Percentiles rank a stretch among this genome's conserved stretches.
Evolutionary conservation across 108 stramenopile species (phyloP).

Genomic region (Epipyxis sp.): DNA sequence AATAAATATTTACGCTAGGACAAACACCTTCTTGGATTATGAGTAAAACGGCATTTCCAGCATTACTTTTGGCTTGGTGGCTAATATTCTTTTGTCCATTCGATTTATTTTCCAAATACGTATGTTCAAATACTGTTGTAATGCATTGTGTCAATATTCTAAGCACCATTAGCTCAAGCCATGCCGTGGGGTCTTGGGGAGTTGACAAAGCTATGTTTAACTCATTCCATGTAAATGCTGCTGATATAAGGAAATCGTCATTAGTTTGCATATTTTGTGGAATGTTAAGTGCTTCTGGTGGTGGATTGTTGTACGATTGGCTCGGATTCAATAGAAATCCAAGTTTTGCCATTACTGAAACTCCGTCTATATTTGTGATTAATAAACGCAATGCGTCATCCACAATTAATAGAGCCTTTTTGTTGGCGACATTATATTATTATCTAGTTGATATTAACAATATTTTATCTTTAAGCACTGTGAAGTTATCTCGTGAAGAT

Average conservation of each 20-base stretch:
- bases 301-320: not conserved
- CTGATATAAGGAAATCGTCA: not conserved
- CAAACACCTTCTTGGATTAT: constrained; percentile 15
- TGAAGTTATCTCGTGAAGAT: too few relatives aligned
- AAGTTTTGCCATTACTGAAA: not conserved
- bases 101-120: constrained; percentile 20
- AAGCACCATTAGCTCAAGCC: not conserved
- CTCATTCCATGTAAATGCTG: not conserved
- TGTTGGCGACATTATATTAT: not conserved
- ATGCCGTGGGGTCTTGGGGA: constrained; percentile 30
- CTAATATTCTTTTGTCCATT: not conserved
- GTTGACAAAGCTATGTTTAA: constrained; percentile 12
- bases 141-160: not conserved
- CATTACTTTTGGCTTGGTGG: constrained; percentile 16
- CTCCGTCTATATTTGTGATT: not conserved
- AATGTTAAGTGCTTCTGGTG: not conserved
- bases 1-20: too few relatives aligned
- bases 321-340: not conserved
- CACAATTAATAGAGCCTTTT: not conserved
- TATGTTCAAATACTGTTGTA: too few relatives aligned
- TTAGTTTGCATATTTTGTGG: not conserved
- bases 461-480: too few relatives aligned
- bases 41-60: not conserved
- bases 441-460: too few relatives aligned
- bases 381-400: not conserved